Evolutionary conservation across 1,284 basidiomycete species (phyloP).

Genomic region (Gastroboletus turbinatus): DNA sequence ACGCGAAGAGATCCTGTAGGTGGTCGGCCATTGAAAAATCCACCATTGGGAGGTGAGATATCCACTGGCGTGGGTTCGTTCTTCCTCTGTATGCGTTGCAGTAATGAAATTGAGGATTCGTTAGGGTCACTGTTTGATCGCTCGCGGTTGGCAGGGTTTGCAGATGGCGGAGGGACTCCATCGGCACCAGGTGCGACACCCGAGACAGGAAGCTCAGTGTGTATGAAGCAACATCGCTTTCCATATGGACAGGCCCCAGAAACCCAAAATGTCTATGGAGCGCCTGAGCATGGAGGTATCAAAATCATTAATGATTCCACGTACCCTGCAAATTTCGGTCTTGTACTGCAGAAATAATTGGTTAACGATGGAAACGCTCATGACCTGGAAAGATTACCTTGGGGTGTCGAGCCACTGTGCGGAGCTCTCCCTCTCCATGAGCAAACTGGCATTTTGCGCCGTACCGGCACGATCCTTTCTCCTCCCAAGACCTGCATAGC

Average conservation of each 20-base stretch:
- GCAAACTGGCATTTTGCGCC: slow-evolving; percentile 88
- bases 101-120: slow-evolving; percentile 64
- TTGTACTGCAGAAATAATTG: slow-evolving; percentile 62
- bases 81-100: slow-evolving; percentile 71
- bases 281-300: slow-evolving; percentile 15
- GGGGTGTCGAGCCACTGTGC: slow-evolving; percentile 79
- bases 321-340: slow-evolving; percentile 86
- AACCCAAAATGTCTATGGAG: slow-evolving; percentile 80
- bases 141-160: slow-evolving; percentile 54
- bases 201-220: slow-evolving; percentile 73
- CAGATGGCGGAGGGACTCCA: slow-evolving; percentile 47
- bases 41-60: slow-evolving; percentile 39
- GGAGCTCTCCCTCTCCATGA: slow-evolving; percentile 85
- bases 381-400: slow-evolving; percentile 54
- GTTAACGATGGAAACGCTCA: slow-evolving; percentile 4
- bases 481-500: slow-evolving; percentile 89
- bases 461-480: slow-evolving; percentile 87
- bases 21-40: slow-evolving; percentile 58
- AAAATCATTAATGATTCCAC: slow-evolving; percentile 30
- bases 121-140: slow-evolving; percentile 81
- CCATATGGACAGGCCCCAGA: slow-evolving; percentile 89
- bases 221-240: slow-evolving; percentile 88
- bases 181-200: slow-evolving; percentile 54
- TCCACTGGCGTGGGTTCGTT: slow-evolving; percentile 55
- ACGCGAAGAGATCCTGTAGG: slow-evolving; percentile 66